Base-by-base conservation (phyloP, 1,284 basidiomycete species). In the Cutaneotrichosporon curvatum region DNA sequence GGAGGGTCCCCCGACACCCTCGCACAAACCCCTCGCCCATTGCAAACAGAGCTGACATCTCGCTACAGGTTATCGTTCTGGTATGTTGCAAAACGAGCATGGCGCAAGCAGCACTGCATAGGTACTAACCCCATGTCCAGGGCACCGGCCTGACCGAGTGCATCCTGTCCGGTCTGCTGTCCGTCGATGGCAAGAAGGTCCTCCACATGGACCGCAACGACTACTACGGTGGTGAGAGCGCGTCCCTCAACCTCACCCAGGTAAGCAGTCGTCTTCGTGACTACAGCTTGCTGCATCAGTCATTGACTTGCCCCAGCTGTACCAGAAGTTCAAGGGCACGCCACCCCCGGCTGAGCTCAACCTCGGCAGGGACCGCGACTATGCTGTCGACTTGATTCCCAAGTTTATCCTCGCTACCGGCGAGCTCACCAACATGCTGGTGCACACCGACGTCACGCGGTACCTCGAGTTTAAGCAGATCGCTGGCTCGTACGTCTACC, bases 391-490 rank as follows among this genome's bases (percentile, higher is more conserved):
- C 76, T 82, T 96, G 55, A 85, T 95, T 62, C 75, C 88, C 67
- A 90, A 91, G 75, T 94, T 94, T 77, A 98, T 98, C 78, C 92
- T 98, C 67, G 87, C 95, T 31, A 94, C 90, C 21, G 95, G 95
- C 51, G 94, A 97, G 73, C 84, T 99, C 65, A 96, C 92, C 50
- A 87, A 86, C 73, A 98, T 99, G 73, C 84, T 99, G 55, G 92
- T 98, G 39, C 94, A 98, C 78, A 98, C 95, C 60, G 92, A 98
- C 68, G 95, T 99, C 55, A 95, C 89, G 30, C 84, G 92, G 53
- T 99, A 99, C 76, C 85, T 99, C 67, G 95, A 98, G 73, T 98
- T 98, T 79, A 98, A 98, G 79, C 94, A 97, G 76, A 97, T 99
- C 72, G 90, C 95, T 2, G 95, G 94, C 45, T 92, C 87, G 64